Percentiles rank a stretch among this genome's conserved stretches.
These are phyloP conservation scores for Abrus precatorius DNA, from an alignment of 306 rosid species.

Conservation along the genomic window DNA sequence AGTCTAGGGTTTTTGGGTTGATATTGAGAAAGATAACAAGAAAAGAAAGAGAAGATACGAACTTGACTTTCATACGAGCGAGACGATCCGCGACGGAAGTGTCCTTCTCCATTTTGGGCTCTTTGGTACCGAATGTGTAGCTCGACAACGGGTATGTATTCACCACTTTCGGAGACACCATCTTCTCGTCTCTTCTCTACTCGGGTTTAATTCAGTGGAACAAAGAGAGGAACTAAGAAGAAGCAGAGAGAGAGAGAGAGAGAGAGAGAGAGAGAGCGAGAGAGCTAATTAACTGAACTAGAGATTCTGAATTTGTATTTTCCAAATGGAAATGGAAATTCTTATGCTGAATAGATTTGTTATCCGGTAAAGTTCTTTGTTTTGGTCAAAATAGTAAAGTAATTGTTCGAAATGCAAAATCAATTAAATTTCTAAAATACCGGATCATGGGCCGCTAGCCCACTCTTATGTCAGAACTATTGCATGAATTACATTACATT, in stretches of 20 bases:
- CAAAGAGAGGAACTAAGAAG: background rate
- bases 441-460: too few species aligned
- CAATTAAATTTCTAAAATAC: too few species aligned
- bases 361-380: too few species aligned
- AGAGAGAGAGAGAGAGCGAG: too few species aligned
- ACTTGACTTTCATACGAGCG: conserved; percentile 99
- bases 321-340: background rate
- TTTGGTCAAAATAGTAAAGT: too few species aligned
- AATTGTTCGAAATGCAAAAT: too few species aligned
- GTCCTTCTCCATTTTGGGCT: conserved; percentile 99
- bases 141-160: conserved; percentile 96
- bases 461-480: too few species aligned
- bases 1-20: conserved; percentile 58
- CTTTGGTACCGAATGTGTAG: conserved; percentile 99
- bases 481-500: too few species aligned
- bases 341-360: background rate
- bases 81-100: conserved; percentile 99
- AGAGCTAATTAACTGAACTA: too few species aligned
- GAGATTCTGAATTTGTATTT: background rate
- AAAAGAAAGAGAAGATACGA: background rate
- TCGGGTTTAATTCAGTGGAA: background rate
- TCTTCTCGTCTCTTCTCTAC: background rate
- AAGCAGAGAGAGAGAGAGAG: background rate
- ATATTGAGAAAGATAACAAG: background rate
- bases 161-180: conserved; percentile 87